These are phyloP conservation scores for Striga hermonthica DNA, from an alignment of 305 asterid species.

Conservation along the genomic window DNA sequence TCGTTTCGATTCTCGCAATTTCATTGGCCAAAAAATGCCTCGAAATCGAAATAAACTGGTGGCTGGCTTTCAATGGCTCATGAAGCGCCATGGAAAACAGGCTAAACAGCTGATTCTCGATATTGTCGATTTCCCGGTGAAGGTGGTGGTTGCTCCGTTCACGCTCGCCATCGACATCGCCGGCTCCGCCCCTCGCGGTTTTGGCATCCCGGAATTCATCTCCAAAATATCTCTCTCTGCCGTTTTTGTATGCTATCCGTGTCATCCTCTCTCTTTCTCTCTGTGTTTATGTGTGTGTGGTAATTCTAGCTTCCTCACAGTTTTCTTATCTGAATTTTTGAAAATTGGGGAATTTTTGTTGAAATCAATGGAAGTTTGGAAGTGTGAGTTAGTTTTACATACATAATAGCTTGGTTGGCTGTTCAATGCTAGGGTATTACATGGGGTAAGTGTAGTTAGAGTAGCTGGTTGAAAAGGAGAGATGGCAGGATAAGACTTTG, in stretches of 20 bases:
- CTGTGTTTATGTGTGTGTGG: neutral
- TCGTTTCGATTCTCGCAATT: conserved; percentile 1
- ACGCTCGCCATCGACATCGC: conserved; percentile 82
- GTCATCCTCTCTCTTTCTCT: neutral
- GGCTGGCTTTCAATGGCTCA: conserved; percentile 48
- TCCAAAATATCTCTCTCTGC: conserved; percentile 87
- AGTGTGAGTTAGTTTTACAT: no score
- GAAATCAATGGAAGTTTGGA: no score
- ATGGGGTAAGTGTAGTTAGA: no score
- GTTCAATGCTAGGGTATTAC: no score
- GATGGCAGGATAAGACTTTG: no score
- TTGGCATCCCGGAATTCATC: conserved; percentile 83
- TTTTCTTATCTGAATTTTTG: no score
- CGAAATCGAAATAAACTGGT: conserved; percentile 43
- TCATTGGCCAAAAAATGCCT: conserved; percentile 40
- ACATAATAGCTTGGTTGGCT: no score
- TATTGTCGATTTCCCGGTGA: conserved; percentile 71
- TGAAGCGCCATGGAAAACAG: conserved; percentile 65
- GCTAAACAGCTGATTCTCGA: conserved; percentile 40
- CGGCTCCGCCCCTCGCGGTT: conserved; percentile 97
- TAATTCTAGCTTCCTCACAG: no score
- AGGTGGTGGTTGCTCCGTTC: conserved; percentile 69
- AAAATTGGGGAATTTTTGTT: no score
- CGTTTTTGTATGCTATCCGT: conserved; percentile 57
- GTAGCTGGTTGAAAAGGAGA: no score